Conservation (phyloP, 78 protist species). For the Dictyostelium purpureum region DNA sequence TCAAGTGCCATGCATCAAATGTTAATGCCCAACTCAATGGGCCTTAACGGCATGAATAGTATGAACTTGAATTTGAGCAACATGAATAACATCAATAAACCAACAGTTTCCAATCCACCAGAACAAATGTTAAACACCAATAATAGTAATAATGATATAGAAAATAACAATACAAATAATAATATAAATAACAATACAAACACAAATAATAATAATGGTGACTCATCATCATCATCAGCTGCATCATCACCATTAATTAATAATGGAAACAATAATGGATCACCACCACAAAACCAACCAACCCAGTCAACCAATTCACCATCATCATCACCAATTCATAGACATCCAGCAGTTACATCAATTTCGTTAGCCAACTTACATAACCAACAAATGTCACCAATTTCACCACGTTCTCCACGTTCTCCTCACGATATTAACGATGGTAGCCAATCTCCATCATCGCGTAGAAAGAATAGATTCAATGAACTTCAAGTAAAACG, state of each 20-base stretch:
- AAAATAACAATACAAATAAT: not conserved
- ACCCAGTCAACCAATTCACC: not conserved
- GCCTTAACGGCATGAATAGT: not conserved
- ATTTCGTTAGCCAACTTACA: not conserved
- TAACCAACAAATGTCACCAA: not conserved
- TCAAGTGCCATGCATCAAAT: not conserved
- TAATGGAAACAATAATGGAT: not conserved
- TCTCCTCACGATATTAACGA: conserved; percentile 1
- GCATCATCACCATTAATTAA: not conserved
- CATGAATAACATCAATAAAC: not conserved
- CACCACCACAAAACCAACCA: not conserved
- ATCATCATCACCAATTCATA: not conserved
- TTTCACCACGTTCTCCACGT: not conserved
- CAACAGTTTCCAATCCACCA: not conserved
- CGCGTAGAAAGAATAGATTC: conserved; percentile 7
- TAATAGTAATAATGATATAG: not conserved
- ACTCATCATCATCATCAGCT: not conserved
- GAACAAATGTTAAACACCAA: too few relatives aligned
- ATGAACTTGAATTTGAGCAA: not conserved
- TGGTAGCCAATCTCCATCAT: not conserved
- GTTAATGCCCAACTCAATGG: too few relatives aligned
- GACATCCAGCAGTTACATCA: not conserved
- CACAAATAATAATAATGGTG: not conserved
- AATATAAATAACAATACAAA: not conserved
- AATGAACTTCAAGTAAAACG: not conserved